Percentiles rank a stretch among this genome's conserved stretches.
These are phyloP conservation scores for Pythium grandisporangium DNA, from an alignment of 352 stramenopile species.

Conservation along the genomic window DNA sequence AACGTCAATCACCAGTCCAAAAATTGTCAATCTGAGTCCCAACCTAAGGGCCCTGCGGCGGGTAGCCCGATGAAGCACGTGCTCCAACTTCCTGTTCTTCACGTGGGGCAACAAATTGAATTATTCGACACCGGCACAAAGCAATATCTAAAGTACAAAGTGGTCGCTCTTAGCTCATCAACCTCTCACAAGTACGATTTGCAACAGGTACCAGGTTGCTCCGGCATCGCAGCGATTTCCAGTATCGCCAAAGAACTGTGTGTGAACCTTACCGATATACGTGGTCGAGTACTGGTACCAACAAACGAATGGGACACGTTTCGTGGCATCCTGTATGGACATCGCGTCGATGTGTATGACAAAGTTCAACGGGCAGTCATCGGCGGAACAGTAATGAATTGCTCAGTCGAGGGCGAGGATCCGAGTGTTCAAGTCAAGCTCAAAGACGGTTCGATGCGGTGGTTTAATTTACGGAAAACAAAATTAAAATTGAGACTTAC, in stretches of 20 bases:
- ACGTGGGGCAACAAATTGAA: conserved; percentile 16
- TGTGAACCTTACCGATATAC: not conserved
- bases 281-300: conserved; percentile 4
- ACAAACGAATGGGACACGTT: not conserved
- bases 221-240: not conserved
- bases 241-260: not conserved
- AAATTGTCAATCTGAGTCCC: not conserved
- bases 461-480: conserved; percentile 9
- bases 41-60: not conserved
- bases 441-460: conserved; percentile 9
- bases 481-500: conserved; percentile 14
- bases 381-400: conserved; percentile 8
- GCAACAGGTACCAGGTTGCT: not conserved
- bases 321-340: not conserved
- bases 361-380: conserved; percentile 10
- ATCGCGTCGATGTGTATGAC: conserved; percentile 15
- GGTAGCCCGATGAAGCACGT: conserved; percentile 1
- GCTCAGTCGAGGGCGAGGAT: not conserved
- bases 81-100: conserved; percentile 6
- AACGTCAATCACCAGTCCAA: not conserved
- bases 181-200: conserved; percentile 18
- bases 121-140: conserved; percentile 15
- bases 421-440: conserved; percentile 7
- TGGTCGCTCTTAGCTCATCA: conserved; percentile 5
- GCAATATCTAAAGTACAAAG: conserved; percentile 21